Evolutionary conservation across 2,329 filamentous ascomycete genomes (phyloP), one percentile per base, ranked within the genome.

Genomic region (Exophiala spinifera): DNA sequence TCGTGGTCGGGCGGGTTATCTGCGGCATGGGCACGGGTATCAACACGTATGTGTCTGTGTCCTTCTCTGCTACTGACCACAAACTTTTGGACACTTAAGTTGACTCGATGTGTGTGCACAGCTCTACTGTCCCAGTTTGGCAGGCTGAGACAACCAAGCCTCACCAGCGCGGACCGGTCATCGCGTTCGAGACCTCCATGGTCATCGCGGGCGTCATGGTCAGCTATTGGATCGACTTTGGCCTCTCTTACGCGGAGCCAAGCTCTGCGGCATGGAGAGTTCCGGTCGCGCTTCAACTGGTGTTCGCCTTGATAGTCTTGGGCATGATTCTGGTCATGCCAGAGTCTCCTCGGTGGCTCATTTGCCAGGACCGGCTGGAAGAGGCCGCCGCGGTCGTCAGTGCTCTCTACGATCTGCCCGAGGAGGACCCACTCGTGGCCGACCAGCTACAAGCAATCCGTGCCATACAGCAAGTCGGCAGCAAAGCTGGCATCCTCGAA

Each of bases 341-440:
- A 10, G 81, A 84, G 62, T 81, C 78, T 0, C 80, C 81, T 10
- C 73, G 81, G 52, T 84, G 80, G 79, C 71, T 84, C 3, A 75
- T 83, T 21, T 64, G 81, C 48, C 78, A 79, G 63, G 79, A 79
- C 28, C 69, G 74, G 7, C 76, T 80, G 54, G 74, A 79, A n/a
- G 74, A 79, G 59, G 78, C 77, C 0, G 61, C 72, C 13, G 63
- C 72, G 8, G 75, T 79, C 1, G 61, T 80, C n/a, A 66, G 65
- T 2, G 75, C 74, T 13, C 65, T 80, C 3, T 70, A 73, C 51
- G 75, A 79, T 44, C 70, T 76, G 14, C 67, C 73, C 3, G 68
- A 73, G 28, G 74, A 78, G 17, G 71, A 77, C 46, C 62, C 66
- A 11, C 70, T 71, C 40, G 65, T 81, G 19, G 6, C 40, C n/a